Base-by-base conservation (phyloP, 2,329 filamentous ascomycete genomes). In the Xylaria sp. region DNA sequence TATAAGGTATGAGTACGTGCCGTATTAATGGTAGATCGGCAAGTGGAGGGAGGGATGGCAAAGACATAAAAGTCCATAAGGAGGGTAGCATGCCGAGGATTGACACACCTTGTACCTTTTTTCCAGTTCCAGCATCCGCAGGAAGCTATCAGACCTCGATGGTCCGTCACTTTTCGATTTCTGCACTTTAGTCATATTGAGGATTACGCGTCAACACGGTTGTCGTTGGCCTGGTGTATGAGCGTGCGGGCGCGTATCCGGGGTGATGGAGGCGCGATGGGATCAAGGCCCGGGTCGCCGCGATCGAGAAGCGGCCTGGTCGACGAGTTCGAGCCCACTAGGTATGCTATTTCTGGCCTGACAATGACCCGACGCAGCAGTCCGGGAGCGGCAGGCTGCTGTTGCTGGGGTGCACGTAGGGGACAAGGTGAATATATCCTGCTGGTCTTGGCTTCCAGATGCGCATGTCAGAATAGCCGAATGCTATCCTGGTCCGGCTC, bases 81-180 rank as follows among this genome's bases (percentile, higher is more conserved):
- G 56, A 63, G 61, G 64, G 65, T 68, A 60, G 59, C 63, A 66
- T 69, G 64, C 63, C 62, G 59, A 63, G 55, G 54, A 56, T 56
- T 56, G 50, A 66, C 75, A 73, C 74, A 85, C 83, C 79, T 82
- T 83, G 69, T 74, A 77, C 66, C 75, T 76, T 65, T 79, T 82
- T 65, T 86, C 83, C 47, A 85, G 70, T 62, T 85, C 81, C 44
- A 85, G 74, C 82, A 86, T 85, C 54, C 74, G 76, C 67, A 83
- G 76, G 59, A 85, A 77, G 67, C 77, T 83, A 65, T 77, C 76
- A 57, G 74, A 73, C 62, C 73, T 72, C 47, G 70, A 61, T 16
- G 62, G 62, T 38, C 57, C 49, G 53, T 58, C 68, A 41, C 62
- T 50, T 43, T 61, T 60, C 52, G 66, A 50, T 39, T 62, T 65